Conservation (phyloP, 306 rosid genomes). For the Elaeagnus macrophylla region DNA sequence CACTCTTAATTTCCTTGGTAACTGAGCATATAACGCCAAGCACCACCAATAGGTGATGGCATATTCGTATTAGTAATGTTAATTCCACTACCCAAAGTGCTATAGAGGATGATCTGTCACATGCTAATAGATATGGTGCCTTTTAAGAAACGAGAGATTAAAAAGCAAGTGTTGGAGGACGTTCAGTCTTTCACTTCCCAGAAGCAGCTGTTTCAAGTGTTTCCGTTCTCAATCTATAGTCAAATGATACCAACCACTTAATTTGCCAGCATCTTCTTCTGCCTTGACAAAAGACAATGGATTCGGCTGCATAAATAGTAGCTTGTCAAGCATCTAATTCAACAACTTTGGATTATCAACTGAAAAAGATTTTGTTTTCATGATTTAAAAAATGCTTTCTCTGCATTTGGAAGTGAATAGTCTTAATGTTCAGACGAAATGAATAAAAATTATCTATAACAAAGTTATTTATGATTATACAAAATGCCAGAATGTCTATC, state of each 20-base stretch:
- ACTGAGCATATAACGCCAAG: constrained; percentile 22
- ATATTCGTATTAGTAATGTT: neutral
- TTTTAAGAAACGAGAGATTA: neutral
- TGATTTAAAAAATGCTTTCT: too few species aligned
- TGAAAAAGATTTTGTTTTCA: too few species aligned
- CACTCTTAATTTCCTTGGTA: constrained; percentile 21
- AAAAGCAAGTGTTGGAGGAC: neutral
- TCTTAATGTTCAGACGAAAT: too few species aligned
- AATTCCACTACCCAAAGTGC: neutral
- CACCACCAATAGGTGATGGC: constrained; percentile 9
- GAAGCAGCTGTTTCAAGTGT: constrained; percentile 18
- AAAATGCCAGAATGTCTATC: too few species aligned
- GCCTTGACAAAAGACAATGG: neutral
- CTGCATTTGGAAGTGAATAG: too few species aligned
- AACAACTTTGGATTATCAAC: too few species aligned
- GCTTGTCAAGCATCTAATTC: too few species aligned
- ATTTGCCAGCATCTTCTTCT: constrained; percentile 11
- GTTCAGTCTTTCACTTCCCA: neutral
- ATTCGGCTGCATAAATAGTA: too few species aligned
- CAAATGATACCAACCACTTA: constrained; percentile 18
- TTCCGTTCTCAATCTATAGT: constrained; percentile 16
- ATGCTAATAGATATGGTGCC: constrained; percentile 3
- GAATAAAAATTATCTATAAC: too few species aligned
- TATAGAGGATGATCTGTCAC: constrained; percentile 4
- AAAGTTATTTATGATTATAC: too few species aligned